phyloP scores from a whole-genome alignment of 805 yeast genomes.

The Tetrapisispora nanseiensis region DNA sequence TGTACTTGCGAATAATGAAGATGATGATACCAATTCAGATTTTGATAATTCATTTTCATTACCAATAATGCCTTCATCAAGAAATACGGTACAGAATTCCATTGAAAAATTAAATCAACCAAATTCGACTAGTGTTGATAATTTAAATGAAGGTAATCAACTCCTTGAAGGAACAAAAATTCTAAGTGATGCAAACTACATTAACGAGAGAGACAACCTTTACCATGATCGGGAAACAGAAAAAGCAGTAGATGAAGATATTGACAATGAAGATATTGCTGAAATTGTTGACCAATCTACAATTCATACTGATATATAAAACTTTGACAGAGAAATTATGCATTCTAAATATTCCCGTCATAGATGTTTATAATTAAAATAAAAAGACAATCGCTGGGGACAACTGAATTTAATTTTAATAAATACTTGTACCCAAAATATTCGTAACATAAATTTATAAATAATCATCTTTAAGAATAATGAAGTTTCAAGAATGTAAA shows the following conservation, averaged over 20 bases:
- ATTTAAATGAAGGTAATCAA: not conserved
- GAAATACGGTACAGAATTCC: not conserved
- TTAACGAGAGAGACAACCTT: not conserved
- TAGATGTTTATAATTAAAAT: not conserved
- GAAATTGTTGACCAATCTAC: conserved; percentile 1
- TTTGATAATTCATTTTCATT: conserved; percentile 44
- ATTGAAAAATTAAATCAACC: not conserved
- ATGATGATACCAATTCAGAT: conserved; percentile 9
- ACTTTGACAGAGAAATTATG: not conserved
- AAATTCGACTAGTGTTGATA: not conserved
- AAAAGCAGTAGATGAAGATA: not conserved
- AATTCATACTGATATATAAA: not conserved
- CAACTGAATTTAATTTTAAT: no score
- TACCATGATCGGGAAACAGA: not conserved
- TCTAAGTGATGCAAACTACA: not conserved
- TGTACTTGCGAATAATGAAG: conserved; percentile 2
- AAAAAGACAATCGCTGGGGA: no score
- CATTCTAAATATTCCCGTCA: no score
- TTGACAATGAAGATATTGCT: not conserved
- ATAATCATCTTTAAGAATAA: no score
- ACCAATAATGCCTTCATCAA: conserved; percentile 29
- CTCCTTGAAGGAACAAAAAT: not conserved
- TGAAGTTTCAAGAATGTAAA: no score
- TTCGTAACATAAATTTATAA: no score
- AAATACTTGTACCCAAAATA: no score